Base-by-base conservation (phyloP, 2,329 filamentous ascomycete genomes). In the Epichloe uncinata region DNA sequence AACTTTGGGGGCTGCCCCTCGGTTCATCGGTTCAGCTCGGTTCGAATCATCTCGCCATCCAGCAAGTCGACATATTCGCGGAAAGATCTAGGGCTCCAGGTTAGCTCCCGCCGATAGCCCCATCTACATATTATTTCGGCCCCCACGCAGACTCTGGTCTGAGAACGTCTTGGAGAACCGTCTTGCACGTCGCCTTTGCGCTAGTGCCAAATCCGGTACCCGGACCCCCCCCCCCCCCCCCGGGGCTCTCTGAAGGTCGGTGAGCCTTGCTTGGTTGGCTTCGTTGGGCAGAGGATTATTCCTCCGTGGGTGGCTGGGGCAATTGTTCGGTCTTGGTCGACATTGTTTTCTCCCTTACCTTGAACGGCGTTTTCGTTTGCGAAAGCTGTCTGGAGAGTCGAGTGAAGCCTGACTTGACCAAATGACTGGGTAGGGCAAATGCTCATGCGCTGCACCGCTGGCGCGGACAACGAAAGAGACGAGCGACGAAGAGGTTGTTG, bases 181-280 rank as follows among this genome's bases (percentile, higher is more conserved):
- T 22, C 22, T 7, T 22, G 22, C 40, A 47, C 45, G 35, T 38
- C 20, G 36, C 8, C 6, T 22, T 26, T 26, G 22, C 50, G 50
- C 42, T 51, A 51, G 50, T 42, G 37, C 42, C 50, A 42, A 36
- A 51, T 51, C 35, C 42, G 45, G 45, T 22, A 11, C 42, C 35
- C 15, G 47, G 7, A 16, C 45, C 42, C 50, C n/a, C n/a, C n/a
- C 50, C 40, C 34, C 41, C 45, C 42, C 50, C 50, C 40, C 35
- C 41, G 26, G 41, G 45, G 30, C 34, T 12, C 36, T 20, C 30
- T 48, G 40, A 47, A 51, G 47, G 49, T 51, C 49, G 49, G 50
- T 51, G 50, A 51, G 45, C 45, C 26, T 42, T 51, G 34, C 26
- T 42, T 51, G 34, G 16, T 40, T 26, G 34, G 44, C 30, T 40